These are phyloP conservation scores for Solanum lignicaule DNA, from an alignment of 257 asterid species.

Conservation along the genomic window DNA sequence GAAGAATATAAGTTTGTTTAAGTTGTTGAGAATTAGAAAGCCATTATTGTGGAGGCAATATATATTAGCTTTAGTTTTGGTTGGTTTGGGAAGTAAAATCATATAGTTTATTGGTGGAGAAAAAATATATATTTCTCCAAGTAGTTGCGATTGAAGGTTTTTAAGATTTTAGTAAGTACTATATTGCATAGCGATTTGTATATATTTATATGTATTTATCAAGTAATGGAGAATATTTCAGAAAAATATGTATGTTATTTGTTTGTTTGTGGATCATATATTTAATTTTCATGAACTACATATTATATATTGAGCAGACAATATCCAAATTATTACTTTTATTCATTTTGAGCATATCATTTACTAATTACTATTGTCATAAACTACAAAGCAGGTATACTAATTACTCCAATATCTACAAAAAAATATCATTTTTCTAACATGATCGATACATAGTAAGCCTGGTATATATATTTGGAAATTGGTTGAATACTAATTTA, in stretches of 20 bases:
- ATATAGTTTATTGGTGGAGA: not conserved
- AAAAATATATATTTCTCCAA: not conserved
- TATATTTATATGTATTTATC: not conserved
- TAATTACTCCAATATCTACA: no score
- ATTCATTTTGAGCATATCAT: not conserved
- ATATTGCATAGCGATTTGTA: not conserved
- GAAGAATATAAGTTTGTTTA: not conserved
- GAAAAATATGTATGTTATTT: not conserved
- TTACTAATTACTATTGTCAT: not conserved
- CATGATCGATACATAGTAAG: not conserved
- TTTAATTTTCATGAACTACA: not conserved
- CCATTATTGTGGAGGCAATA: not conserved
- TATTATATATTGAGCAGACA: not conserved
- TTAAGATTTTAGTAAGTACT: not conserved
- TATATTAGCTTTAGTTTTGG: not conserved
- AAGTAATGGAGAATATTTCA: not conserved
- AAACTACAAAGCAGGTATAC: not conserved
- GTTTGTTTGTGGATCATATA: not conserved
- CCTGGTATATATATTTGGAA: not conserved
- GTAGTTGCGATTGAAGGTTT: not conserved
- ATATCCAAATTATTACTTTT: not conserved
- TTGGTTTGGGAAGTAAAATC: not conserved
- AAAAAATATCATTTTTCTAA: not conserved
- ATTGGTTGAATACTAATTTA: not conserved
- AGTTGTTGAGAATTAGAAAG: not conserved